Evolutionary conservation across 2,329 filamentous ascomycete genomes (phyloP).

Genomic region (Apiospora hydei): DNA sequence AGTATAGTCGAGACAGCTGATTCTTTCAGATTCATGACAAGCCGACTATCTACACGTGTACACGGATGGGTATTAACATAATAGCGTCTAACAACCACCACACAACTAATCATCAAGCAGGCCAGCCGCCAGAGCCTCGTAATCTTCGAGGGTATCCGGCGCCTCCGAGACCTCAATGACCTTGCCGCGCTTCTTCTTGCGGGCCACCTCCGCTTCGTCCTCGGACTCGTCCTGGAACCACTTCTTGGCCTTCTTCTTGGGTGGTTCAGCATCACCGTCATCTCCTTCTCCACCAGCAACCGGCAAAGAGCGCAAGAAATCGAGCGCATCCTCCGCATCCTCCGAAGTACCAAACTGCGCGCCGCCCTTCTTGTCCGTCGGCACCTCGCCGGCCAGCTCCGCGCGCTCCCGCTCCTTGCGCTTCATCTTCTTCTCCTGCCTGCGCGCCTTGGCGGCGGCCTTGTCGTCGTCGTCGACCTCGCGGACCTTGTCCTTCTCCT

Average conservation of each 20-base stretch:
- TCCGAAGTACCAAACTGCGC: constrained; percentile 49
- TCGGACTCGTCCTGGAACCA: constrained; percentile 77
- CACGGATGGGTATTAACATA: constrained; percentile 12
- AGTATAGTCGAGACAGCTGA: not conserved
- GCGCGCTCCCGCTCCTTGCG: constrained; percentile 70
- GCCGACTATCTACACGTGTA: no score
- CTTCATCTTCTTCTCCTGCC: constrained; percentile 77
- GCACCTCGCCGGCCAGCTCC: constrained; percentile 46
- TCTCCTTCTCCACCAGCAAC: constrained; percentile 47
- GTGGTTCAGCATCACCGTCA: constrained; percentile 49
- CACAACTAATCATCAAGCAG: constrained; percentile 59
- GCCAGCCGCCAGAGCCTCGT: constrained; percentile 78
- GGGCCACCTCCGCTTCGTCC: constrained; percentile 52
- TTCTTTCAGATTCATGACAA: not conserved
- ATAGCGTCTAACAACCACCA: constrained; percentile 1
- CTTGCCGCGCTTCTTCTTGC: constrained; percentile 56
- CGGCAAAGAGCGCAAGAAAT: constrained; percentile 65
- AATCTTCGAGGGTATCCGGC: constrained; percentile 80
- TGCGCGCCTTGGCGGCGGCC: constrained; percentile 78
- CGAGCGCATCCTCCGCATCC: constrained; percentile 61
- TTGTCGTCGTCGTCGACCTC: constrained; percentile 86
- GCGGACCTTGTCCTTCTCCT: constrained; percentile 74
- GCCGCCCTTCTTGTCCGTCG: constrained; percentile 32
- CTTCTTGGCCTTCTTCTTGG: constrained; percentile 75
- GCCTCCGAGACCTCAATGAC: constrained; percentile 70